Evolutionary conservation across 345 rosid genomes (phyloP), one percentile per base, ranked within the genome.

Genomic region (Carallia pectinifolia): DNA sequence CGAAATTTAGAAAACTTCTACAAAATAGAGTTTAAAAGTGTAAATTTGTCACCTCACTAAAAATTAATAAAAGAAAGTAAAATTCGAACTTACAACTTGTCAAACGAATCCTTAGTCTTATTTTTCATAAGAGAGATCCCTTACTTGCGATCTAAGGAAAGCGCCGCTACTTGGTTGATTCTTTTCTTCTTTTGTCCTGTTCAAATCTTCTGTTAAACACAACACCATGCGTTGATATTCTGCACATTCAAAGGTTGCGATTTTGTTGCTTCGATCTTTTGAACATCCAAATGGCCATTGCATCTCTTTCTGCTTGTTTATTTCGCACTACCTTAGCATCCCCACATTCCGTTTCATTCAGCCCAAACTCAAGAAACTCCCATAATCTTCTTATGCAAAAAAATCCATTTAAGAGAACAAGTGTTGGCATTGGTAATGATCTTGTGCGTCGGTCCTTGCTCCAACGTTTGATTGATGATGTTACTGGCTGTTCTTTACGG

Each of bases 291-390:
- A 70, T 70, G 73, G 60, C 53, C 18, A 52, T 53, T 1, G 18
- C 66, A 69, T 55, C 68, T 16, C 38, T 67, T 48, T 62, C 76
- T 6, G 48, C 66, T 30, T 39, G 68, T 48, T 16, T 16, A 37
- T 7, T 38, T 55, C 44, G 53, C 40, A 60, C 16, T 6, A 44
- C 18, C 31, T 5, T 18, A 53, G 10, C 56, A 12, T 0, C 48
- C 68, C 67, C 73, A 58, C 72, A 65, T 19, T 19, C 66, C 29
- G 44, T 53, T 54, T 53, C 55, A 10, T 54, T 70, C n/a, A 18
- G 13, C 47, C 52, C 71, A 62, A 60, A 18, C 13, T 8, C 47
- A 31, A 63, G 58, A 16, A 68, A 62, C 68, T 55, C 56, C 9
- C 60, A 19, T 16, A 61, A 19, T 7, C 48, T 60, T 52, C 8